A percentile compares a stretch with the other conserved stretches of the same genome.
Conservation (phyloP, 805 yeast genomes). For the Saccharomycopsis oosterbeekiorum region DNA sequence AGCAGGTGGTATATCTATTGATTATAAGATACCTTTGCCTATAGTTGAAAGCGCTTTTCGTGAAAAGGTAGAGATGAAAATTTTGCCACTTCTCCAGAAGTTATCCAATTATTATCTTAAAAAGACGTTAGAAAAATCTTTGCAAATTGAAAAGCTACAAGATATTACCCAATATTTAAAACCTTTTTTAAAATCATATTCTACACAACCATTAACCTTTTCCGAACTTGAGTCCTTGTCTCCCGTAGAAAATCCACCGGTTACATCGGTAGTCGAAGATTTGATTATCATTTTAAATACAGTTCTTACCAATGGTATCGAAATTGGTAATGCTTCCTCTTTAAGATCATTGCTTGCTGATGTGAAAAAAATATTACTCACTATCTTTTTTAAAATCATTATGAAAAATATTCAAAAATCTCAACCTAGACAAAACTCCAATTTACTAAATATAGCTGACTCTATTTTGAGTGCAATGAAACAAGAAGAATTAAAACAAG, state of each 20-base stretch:
- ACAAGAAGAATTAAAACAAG: conserved; percentile 8
- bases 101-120: conserved; percentile 59
- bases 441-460: conserved; percentile 19
- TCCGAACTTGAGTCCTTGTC: conserved; percentile 11
- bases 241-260: conserved; percentile 51
- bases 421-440: conserved; percentile 32
- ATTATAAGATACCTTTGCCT: conserved; percentile 38
- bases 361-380: conserved; percentile 49
- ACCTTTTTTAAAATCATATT: conserved; percentile 6
- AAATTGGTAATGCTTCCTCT: conserved; percentile 55
- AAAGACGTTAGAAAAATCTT: conserved; percentile 73
- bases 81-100: conserved; percentile 54
- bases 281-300: conserved; percentile 63
- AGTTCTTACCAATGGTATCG: conserved; percentile 52
- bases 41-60: conserved; percentile 45
- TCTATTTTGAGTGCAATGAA: conserved; percentile 4
- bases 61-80: conserved; percentile 41
- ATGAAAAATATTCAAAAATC: conserved; percentile 36
- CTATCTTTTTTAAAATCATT: conserved; percentile 52
- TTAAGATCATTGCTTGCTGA: conserved; percentile 46
- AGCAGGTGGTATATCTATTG: neutral
- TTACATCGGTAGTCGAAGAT: conserved; percentile 83
- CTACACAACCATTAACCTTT: neutral
- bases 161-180: conserved; percentile 32
- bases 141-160: conserved; percentile 71